Evolutionary conservation across 2,329 filamentous ascomycete species (phyloP), one percentile per base, ranked within the genome.

Genomic region (Xylaria sp.): DNA sequence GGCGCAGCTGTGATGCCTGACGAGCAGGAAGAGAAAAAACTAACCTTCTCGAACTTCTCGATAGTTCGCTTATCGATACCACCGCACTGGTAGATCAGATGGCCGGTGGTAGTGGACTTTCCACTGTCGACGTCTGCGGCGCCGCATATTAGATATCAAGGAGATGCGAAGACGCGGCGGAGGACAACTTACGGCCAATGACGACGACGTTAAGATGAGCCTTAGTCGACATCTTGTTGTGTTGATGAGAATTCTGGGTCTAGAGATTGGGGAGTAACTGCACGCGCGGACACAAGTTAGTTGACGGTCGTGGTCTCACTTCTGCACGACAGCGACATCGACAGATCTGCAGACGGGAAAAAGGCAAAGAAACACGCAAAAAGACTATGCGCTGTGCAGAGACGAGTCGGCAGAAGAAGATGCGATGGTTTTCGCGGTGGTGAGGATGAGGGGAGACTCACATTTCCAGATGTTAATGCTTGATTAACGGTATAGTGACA

Each of bases 21-120:
- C 2, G 13, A 44, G 31, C 22, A 3, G 38, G 15, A 50, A 33
- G n/a, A 36, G 9, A 72, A 61, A n/a, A 61, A 68, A 82, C 89
- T 83, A 85, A 96, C 94, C 93, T 99, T 99, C 94, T 99, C 96
- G 91, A 99, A 99, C 92, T 99, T 99, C 92, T 99, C 96, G 84
- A 99, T 99, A 85, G 95, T 98, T 94, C 96, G 95, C 90, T 95
- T 94, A 93, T 99, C 96, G 82, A 98, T 99, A 93, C 96, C 96
- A 92, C 96, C 96, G 89, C 96, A 98, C 92, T 99, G 95, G 94
- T 98, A 98, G 92, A 99, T 98, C 90, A 99, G 91, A 89, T 95
- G 90, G 84, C 90, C 89, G 79, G 85, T 92, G 83, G 83, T 77
- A 79, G 75, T 76, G 75, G 71, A 77, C 68, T 77, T 95, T 89